phyloP scores from a whole-genome alignment of 768 basidiomycete species.

The Kockovaella imperatae region DNA sequence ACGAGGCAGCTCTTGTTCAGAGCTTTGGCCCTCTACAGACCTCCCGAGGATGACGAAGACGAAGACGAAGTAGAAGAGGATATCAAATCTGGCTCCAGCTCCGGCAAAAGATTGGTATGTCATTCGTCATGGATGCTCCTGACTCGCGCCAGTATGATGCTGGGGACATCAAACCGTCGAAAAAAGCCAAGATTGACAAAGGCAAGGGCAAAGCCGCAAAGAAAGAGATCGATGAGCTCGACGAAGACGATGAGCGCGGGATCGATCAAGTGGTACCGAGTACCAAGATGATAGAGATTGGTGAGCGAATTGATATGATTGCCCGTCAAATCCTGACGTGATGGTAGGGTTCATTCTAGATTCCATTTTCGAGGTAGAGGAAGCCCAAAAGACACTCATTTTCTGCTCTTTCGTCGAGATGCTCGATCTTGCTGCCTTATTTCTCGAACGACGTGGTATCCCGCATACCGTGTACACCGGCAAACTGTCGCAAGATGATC shows the following conservation, averaged over 20 bases:
- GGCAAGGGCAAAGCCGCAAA: slow-evolving; percentile 9
- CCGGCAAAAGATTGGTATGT: too few species aligned
- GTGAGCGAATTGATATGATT: slow-evolving; percentile 3
- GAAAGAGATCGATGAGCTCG: slow-evolving; percentile 21
- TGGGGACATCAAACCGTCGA: too few species aligned
- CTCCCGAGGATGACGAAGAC: slow-evolving; percentile 29
- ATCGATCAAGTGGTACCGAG: slow-evolving; percentile 59
- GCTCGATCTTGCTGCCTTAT: slow-evolving; percentile 58
- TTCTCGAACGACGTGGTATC: slow-evolving; percentile 50
- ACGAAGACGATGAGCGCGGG: slow-evolving; percentile 7
- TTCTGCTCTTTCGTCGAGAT: slow-evolving; percentile 66
- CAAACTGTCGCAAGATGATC: slow-evolving; percentile 35
- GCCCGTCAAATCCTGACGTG: background rate
- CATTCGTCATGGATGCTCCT: too few species aligned
- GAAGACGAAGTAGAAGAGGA: slow-evolving; percentile 42
- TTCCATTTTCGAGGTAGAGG: slow-evolving; percentile 48
- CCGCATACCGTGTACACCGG: slow-evolving; percentile 41
- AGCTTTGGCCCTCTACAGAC: slow-evolving; percentile 55
- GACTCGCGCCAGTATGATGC: too few species aligned
- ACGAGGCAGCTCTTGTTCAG: slow-evolving; percentile 51
- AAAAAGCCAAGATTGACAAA: too few species aligned
- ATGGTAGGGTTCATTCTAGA: background rate
- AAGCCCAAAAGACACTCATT: slow-evolving; percentile 59
- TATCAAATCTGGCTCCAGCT: too few species aligned
- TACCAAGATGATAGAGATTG: slow-evolving; percentile 56